Conservation (phyloP, 345 rosid genomes). For the Iberis pinnata region DNA sequence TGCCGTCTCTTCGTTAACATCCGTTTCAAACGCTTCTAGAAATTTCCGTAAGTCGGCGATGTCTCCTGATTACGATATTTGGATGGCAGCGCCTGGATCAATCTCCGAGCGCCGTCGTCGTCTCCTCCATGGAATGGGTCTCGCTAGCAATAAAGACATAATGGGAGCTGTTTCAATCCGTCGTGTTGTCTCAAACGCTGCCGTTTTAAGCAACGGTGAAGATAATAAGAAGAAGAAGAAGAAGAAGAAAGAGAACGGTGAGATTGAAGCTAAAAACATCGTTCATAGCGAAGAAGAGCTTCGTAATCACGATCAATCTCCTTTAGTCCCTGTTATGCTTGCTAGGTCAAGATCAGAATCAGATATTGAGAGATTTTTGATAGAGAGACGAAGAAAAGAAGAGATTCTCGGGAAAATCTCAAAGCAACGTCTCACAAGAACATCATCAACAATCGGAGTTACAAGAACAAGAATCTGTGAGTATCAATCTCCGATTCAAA, state of each 20-base stretch:
- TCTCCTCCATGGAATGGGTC: conserved; percentile 81
- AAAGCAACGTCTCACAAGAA: conserved; percentile 63
- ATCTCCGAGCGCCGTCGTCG: conserved; percentile 70
- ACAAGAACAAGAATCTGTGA: conserved; percentile 34
- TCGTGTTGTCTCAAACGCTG: conserved; percentile 20
- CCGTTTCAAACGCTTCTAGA: conserved; percentile 30
- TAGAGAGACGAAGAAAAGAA: conserved; percentile 50
- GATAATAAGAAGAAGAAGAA: neutral
- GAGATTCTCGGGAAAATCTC: conserved; percentile 51
- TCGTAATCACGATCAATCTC: conserved; percentile 6
- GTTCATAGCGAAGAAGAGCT: conserved; percentile 4
- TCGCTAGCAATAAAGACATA: conserved; percentile 38
- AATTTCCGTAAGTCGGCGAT: conserved; percentile 38
- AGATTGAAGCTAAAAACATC: conserved; percentile 16
- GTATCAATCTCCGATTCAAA: conserved; percentile 37
- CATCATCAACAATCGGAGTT: conserved; percentile 48
- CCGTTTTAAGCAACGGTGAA: neutral
- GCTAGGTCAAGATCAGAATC: conserved; percentile 66
- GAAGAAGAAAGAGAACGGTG: conserved; percentile 25
- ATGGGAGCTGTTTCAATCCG: conserved; percentile 32
- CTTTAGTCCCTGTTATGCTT: conserved; percentile 33
- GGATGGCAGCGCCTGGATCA: conserved; percentile 90
- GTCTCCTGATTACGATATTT: conserved; percentile 58
- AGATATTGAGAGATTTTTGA: conserved; percentile 47
- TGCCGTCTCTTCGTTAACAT: conserved; percentile 36